Evolutionary conservation across 139 green algal species (phyloP).

Genomic region (Closterium sp.): DNA sequence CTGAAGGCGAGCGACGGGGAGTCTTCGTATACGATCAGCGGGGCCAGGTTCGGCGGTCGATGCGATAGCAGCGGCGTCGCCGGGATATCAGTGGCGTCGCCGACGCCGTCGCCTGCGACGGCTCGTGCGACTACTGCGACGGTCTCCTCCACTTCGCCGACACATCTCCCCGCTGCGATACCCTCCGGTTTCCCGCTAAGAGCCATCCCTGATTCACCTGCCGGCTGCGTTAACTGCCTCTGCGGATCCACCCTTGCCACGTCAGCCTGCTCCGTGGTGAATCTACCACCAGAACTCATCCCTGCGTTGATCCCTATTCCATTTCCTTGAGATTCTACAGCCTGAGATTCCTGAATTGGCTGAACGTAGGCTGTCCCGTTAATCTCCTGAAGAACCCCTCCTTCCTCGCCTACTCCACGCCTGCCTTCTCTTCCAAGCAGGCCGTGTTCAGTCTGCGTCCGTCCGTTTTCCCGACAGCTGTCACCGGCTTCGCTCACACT

Average conservation of each 20-base stretch:
- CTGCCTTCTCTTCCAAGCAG: neutral
- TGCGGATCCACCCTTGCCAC: neutral
- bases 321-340: too few relatives aligned
- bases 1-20: neutral
- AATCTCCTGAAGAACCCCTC: neutral
- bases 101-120: neutral
- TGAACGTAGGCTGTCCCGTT: neutral
- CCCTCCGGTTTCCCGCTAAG: too few relatives aligned
- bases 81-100: neutral
- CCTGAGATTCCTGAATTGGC: neutral
- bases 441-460: neutral
- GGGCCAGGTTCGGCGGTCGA: neutral
- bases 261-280: neutral
- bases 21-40: neutral
- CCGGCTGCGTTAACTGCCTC: neutral
- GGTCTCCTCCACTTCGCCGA: neutral
- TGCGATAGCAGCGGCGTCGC: neutral
- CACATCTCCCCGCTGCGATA: neutral
- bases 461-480: neutral
- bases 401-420: neutral
- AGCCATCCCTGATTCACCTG: too few relatives aligned
- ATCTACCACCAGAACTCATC: neutral
- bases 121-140: neutral
- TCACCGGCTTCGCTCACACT: neutral
- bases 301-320: neutral